A percentile compares a stretch with the other conserved stretches of the same genome.
Evolutionary conservation across 805 yeast species (phyloP).

Genomic region (Zygotorulaspora danielsina): DNA sequence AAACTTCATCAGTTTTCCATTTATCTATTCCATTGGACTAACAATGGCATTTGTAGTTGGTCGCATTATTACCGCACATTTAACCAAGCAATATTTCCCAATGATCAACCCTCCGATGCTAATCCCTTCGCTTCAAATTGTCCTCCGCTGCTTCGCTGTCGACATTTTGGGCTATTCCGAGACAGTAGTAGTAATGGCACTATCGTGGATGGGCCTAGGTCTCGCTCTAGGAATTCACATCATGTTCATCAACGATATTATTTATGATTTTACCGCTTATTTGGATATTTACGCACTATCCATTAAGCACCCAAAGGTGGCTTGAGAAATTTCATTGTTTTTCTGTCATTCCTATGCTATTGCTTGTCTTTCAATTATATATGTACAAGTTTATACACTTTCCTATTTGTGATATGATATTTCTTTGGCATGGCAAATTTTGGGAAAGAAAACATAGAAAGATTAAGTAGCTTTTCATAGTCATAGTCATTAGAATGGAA

Average conservation of each 20-base stretch:
- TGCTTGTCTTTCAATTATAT: slow-evolving; percentile 11
- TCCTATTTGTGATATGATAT: slow-evolving; percentile 9
- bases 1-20: slow-evolving; percentile 47
- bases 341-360: background rate
- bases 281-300: slow-evolving; percentile 82
- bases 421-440: slow-evolving; percentile 14
- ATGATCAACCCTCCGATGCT: slow-evolving; percentile 62
- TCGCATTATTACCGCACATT: slow-evolving; percentile 79
- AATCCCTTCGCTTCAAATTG: slow-evolving; percentile 52
- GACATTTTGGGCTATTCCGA: slow-evolving; percentile 33
- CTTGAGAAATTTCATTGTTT: slow-evolving; percentile 8
- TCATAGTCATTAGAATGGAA: slow-evolving; percentile 16
- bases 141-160: slow-evolving; percentile 28
- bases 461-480: background rate
- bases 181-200: slow-evolving; percentile 43
- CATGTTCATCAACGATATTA: slow-evolving; percentile 69
- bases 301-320: slow-evolving; percentile 70
- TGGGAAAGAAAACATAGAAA: slow-evolving; percentile 5
- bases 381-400: slow-evolving; percentile 19
- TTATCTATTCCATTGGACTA: slow-evolving; percentile 65
- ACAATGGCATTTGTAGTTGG: slow-evolving; percentile 86
- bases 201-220: slow-evolving; percentile 66
- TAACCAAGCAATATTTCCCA: slow-evolving; percentile 78
- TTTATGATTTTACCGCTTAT: slow-evolving; percentile 72
- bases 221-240: slow-evolving; percentile 63